A percentile compares a stretch with the other conserved stretches of the same genome.
Conservation (phyloP, 2,329 filamentous ascomycete species). For the Myriosclerotinia scirpicola region DNA sequence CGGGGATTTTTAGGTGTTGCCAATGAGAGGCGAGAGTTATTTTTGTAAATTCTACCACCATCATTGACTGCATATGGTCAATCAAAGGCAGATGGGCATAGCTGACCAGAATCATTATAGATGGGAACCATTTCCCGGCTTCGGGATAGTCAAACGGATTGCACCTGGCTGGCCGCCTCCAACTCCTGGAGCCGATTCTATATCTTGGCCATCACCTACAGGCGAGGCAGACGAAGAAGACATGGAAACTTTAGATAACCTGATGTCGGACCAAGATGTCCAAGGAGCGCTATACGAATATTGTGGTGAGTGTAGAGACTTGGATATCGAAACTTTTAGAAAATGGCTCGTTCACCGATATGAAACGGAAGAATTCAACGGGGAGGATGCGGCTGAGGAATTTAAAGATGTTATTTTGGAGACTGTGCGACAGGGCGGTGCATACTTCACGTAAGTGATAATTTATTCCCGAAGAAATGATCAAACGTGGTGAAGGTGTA, state of each 20-base stretch:
- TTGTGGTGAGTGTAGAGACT: slow-evolving; percentile 6
- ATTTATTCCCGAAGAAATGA: not conserved
- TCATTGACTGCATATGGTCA: too few relatives aligned
- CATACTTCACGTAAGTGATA: slow-evolving; percentile 12
- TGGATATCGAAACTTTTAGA: slow-evolving; percentile 6
- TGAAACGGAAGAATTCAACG: not conserved
- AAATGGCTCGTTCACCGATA: slow-evolving; percentile 4
- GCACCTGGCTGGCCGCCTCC: not conserved
- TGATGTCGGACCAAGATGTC: slow-evolving; percentile 6
- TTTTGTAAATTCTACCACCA: not conserved
- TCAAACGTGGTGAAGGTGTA: not conserved
- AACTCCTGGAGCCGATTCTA: not conserved
- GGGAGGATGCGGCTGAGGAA: not conserved
- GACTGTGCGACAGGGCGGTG: not conserved
- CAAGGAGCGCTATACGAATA: not conserved
- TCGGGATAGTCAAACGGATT: slow-evolving; percentile 6
- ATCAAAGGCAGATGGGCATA: not conserved
- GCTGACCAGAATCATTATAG: not conserved
- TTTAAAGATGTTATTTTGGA: not conserved
- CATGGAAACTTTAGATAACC: slow-evolving; percentile 7
- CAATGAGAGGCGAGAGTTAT: slow-evolving; percentile 1
- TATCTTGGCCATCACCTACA: not conserved
- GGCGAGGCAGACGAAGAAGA: not conserved
- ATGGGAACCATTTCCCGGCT: slow-evolving; percentile 11
- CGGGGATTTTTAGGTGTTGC: slow-evolving; percentile 5